Base-by-base conservation (phyloP, 2,329 filamentous ascomycete species). In the Biscogniauxia sp. region DNA sequence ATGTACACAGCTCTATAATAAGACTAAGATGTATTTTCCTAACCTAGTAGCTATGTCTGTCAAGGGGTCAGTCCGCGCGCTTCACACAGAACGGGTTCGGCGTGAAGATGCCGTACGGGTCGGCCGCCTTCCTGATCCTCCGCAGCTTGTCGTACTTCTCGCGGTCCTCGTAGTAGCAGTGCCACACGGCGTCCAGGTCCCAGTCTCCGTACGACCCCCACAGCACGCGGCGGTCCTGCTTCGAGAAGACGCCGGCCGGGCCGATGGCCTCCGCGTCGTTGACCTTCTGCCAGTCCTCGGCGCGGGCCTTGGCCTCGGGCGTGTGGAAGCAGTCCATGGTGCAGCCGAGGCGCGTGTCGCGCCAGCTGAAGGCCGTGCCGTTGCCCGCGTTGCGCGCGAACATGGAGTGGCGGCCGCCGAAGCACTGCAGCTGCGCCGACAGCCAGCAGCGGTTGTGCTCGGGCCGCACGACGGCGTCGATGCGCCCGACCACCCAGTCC, bases 311-410 rank as follows among this genome's bases (percentile, higher is more conserved):
- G 7, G 68, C 64, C 1, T 70, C 68, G 2, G 68, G 69, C 11
- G 72, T 71, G 52, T 82, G 75, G 65, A 82, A 82, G 57, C 77
- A 79, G 59, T 83, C 80, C 19, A 80, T 70, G 0, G 70, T 74
- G 41, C 71, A 71, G 5, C 70, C 67, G 5, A 81, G 65, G 3
- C 73, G 78, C 0, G 77, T 76, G 65, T 82, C 79, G 54, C 80
- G 73, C 77, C 78, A 82, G 67, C 77, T 80, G 64, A 77, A 81
- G 0, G 79, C 72, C 0, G 79, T 82, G 7, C 79, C 80, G 55
- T 82, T 82, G 51, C 71, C 68, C 5, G 69, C 73, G 61, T 82
- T 81, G 13, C 62, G 63, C 5, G 64, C 66, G 65, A 80, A 79
- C 60, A 69, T 71, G 6, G 79, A 81, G 56, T 78, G 68, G 54